phyloP scores from a whole-genome alignment of 192 early-diverging fungal species.

The Coemansia sp. region DNA sequence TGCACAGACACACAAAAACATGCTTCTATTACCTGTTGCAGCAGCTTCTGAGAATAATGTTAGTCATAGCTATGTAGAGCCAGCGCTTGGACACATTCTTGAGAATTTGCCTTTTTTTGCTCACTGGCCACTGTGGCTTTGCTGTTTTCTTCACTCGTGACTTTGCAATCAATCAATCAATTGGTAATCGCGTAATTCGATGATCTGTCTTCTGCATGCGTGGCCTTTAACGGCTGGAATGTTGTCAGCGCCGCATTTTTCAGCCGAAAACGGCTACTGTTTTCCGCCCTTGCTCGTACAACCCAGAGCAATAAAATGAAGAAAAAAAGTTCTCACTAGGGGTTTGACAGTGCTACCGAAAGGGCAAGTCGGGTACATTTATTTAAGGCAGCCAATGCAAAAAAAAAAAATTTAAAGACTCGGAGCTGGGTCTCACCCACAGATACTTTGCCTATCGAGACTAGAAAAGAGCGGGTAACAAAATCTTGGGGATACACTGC shows the following conservation, averaged over 20 bases:
- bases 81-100: neutral
- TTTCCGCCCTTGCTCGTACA: neutral
- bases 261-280: neutral
- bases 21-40: neutral
- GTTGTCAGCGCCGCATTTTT: slow-evolving; percentile 5
- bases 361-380: neutral
- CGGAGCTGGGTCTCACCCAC: neutral
- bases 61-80: neutral
- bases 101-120: neutral
- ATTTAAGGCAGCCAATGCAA: neutral
- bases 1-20: neutral
- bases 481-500: neutral
- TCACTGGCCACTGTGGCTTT: neutral
- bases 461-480: neutral
- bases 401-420: neutral
- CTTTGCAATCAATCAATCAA: neutral
- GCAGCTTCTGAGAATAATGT: neutral
- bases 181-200: neutral
- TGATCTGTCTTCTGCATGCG: neutral
- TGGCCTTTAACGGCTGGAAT: slow-evolving; percentile 1
- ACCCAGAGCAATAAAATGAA: neutral
- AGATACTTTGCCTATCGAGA: neutral
- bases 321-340: neutral
- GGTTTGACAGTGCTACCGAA: neutral
- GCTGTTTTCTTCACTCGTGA: neutral